A percentile compares a stretch with the other conserved stretches of the same genome.
Evolutionary conservation across 2,329 filamentous ascomycete genomes (phyloP).

Genomic region (Epichloe sibirici): DNA sequence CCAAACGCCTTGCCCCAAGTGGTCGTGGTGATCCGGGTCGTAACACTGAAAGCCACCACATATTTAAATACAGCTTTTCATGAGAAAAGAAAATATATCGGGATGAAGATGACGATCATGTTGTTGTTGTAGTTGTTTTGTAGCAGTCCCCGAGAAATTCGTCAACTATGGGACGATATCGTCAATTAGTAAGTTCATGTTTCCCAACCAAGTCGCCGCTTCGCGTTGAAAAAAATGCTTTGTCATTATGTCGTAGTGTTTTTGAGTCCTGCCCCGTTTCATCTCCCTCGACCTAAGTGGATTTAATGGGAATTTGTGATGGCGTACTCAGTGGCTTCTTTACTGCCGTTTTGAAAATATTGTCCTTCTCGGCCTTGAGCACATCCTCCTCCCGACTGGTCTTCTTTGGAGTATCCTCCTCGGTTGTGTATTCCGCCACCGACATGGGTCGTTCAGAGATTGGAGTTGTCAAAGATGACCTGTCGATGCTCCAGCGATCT

Average conservation of each 20-base stretch:
- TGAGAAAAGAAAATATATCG: neutral
- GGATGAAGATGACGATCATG: neutral
- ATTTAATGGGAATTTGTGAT: neutral
- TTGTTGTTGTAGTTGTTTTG: neutral
- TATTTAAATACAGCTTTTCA: neutral
- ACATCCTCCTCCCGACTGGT: slow-evolving; percentile 11
- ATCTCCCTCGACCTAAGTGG: neutral
- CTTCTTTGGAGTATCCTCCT: slow-evolving; percentile 21
- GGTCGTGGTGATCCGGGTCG: neutral
- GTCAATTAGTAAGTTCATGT: neutral
- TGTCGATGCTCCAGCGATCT: slow-evolving; percentile 25
- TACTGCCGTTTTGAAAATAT: neutral
- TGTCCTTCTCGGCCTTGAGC: neutral
- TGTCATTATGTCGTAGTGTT: neutral
- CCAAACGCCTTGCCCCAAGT: slow-evolving; percentile 6
- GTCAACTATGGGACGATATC: neutral
- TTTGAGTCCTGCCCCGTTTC: neutral
- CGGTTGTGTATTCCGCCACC: slow-evolving; percentile 17
- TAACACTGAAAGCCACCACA: neutral
- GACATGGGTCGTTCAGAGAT: slow-evolving; percentile 25
- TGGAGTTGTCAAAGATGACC: slow-evolving; percentile 25
- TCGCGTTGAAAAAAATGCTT: neutral
- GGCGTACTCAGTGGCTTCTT: neutral
- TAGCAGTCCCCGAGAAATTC: neutral
- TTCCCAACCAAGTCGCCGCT: neutral